Evolutionary conservation across 225 moss, liverwort and hornwort genomes (phyloP), one percentile per base, ranked within the genome.

Genomic region (Polytrichum formosum): DNA sequence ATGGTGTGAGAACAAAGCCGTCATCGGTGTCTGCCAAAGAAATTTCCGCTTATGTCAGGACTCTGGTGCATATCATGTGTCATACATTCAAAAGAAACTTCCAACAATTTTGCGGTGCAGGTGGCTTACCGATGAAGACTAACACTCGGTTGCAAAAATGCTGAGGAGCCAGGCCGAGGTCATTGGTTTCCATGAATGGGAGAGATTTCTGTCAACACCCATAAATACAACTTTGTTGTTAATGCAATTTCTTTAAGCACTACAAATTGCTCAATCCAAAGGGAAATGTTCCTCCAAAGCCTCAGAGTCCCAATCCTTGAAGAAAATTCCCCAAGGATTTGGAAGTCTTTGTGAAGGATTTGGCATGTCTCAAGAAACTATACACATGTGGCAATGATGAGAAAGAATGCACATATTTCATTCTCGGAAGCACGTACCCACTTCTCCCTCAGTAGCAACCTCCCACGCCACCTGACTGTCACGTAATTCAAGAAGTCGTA

Each of bases 141-240:
- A 80, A 74, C 55, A 86, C 86, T 67, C 82, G 77, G 75, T 78
- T 82, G 77, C 79, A 80, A 77, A 77, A 80, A 62, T 78, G 75
- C 67, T 78, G 82, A 71, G 80, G 82, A 62, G 69, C 74, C 28
- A 67, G 21, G 46, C 73, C 80, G 55, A 77, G 77, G 72, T 79
- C 79, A 68, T 77, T 83, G 72, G 74, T 74, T 71, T 86, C 80
- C 61, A 86, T 65, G 54, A 86, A 86, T 21, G 77, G 77, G 19
- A 86, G 75, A 5, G 79, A 73, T 83, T 77, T 86, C 82, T 83
- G 79, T 23, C 29, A 66, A 56, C 69, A 67, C 35, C 83, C 59
- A 46, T 2, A 46, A 0, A 9, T 3, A 46, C 46, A 16, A 16
- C 46, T 46, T 13, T 46, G 4, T 58, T 76, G 33, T 61, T 56